A percentile compares a stretch with the other conserved stretches of the same genome.
Conservation (phyloP, 495 filamentous ascomycete species). For the Podospora australis region DNA sequence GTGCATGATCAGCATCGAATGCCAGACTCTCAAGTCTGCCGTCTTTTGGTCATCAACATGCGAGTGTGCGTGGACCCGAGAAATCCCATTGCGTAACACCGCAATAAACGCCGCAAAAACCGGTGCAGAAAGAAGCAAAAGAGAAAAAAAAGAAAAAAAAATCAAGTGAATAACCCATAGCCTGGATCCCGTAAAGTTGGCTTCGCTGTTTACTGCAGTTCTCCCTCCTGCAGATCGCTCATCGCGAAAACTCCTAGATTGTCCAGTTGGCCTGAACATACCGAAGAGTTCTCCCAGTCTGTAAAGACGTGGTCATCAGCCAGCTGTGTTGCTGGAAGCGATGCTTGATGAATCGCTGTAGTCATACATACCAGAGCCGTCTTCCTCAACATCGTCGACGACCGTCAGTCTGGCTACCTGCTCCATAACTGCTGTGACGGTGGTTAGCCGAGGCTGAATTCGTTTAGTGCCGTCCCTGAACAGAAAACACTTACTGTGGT, state of each 20-base stretch:
- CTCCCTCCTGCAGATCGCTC: conserved; percentile 24
- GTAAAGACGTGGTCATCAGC: conserved; percentile 21
- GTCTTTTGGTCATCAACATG: no score
- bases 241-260: conserved; percentile 30
- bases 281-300: conserved; percentile 42
- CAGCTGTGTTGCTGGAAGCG: conserved; percentile 35
- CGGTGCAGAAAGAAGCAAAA: no score
- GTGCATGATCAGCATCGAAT: no score
- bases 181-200: no score
- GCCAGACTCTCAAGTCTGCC: no score
- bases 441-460: no score
- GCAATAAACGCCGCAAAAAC: no score
- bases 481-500: conserved; percentile 26
- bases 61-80: no score
- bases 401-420: conserved; percentile 36
- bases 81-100: no score
- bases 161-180: no score
- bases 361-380: conserved; percentile 46
- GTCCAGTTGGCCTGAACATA: conserved; percentile 34
- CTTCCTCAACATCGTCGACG: conserved; percentile 49
- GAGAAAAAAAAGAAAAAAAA: no score
- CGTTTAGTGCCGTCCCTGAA: not conserved
- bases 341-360: conserved; percentile 36
- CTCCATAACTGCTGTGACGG: conserved; percentile 33
- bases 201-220: not conserved